phyloP scores from a whole-genome alignment of 1,284 basidiomycete genomes.

The Ustilago bromivora region DNA sequence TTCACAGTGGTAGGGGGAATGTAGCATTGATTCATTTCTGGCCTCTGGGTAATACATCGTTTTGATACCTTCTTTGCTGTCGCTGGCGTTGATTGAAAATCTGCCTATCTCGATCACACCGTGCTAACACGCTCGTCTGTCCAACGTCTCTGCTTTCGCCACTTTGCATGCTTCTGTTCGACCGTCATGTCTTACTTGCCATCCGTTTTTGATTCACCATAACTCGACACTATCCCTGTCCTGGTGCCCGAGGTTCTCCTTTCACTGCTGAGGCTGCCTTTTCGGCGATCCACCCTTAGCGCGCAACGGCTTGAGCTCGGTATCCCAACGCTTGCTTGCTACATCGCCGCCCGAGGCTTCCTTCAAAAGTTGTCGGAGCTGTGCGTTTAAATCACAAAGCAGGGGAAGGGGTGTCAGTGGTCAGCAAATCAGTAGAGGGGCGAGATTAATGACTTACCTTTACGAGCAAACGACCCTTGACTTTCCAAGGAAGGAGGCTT shows the following conservation, averaged over 20 bases:
- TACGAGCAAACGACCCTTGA: constrained; percentile 39
- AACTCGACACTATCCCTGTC: too few species aligned
- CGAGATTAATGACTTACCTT: constrained; percentile 23
- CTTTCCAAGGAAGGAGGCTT: constrained; percentile 24
- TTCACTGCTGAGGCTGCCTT: constrained; percentile 9
- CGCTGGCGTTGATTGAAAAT: too few species aligned
- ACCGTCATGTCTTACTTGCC: too few species aligned
- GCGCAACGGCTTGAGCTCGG: constrained; percentile 31
- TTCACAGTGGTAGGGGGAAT: too few species aligned
- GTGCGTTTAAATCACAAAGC: background rate
- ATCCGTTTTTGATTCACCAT: background rate
- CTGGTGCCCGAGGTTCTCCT: too few species aligned
- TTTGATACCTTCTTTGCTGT: background rate
- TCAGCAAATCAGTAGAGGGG: background rate
- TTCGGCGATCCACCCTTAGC: constrained; percentile 19
- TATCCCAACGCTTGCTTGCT: constrained; percentile 40
- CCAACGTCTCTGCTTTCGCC: background rate
- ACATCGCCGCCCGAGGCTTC: constrained; percentile 32
- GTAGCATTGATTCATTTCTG: background rate
- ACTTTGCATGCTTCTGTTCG: too few species aligned
- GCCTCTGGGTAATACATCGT: background rate
- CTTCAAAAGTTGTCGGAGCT: constrained; percentile 33
- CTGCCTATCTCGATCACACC: too few species aligned
- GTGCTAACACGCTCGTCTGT: too few species aligned
- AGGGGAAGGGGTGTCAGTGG: too few species aligned